Evolutionary conservation across 108 stramenopile genomes (phyloP), one percentile per base, ranked within the genome.

Genomic region (Hondaea fermentalgiana): DNA sequence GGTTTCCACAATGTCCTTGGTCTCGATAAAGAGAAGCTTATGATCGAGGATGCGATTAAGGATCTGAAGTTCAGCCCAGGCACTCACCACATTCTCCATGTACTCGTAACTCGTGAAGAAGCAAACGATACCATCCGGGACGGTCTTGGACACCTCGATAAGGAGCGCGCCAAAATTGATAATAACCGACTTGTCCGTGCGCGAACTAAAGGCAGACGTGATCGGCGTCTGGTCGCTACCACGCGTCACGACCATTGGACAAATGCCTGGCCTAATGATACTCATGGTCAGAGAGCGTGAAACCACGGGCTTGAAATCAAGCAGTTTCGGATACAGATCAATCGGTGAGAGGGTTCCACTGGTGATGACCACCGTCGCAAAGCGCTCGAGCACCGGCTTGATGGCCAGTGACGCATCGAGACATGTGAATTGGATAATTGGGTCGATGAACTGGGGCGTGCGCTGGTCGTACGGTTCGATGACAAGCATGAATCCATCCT

Each of bases 1-100:
- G 5, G 99, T 99, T 90, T 99, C 99, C 44, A 99, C 97, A 16
- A 99, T 97, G 94, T 99, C 99, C 89, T 99, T 99, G 16, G 99
- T 99, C 93, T 99, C 99, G 59, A 99, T 97, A 87, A 98, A 99
- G 44, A 99, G 94, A 4, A 99, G 92, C 91, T 99, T 99, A 25
- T 96, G 94, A 83, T 97, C 97, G 92, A 95, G 93, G 44, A 89
- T 29, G 49, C 44, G 51, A 8, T 88, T n/a, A 5, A 87, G 45
- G 28, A 87, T 58, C 17, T 72, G 83, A 4, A 76, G 25, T 49
- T 96, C 96, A 90, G 98, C 96, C 99, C 98, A 99, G 89, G 96
- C 95, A 21, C 94, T 93, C 16, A 99, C 94, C 71, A 98, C 95
- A 29, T 92, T 93, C 92, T 99, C 98, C 98, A 99, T 98, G 93